Conservation (phyloP, 495 filamentous ascomycete species). For the Chaetomium tenue region DNA sequence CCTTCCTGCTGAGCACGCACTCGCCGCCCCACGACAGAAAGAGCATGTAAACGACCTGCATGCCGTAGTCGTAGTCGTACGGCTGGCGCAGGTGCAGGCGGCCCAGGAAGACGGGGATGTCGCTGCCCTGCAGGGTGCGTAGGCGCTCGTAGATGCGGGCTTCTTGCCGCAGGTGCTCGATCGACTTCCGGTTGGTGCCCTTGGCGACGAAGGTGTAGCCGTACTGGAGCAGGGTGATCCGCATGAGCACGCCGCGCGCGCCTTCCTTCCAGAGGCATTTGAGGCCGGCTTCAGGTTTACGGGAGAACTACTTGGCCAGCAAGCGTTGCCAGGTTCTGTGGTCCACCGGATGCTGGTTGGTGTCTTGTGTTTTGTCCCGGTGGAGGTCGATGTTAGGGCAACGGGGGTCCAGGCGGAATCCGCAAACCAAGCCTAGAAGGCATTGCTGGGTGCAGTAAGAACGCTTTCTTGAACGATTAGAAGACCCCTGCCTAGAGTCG, state of each 20-base stretch:
- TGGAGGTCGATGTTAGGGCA: constrained; percentile 30
- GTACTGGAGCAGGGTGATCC: constrained; percentile 39
- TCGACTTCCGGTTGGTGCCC: constrained; percentile 33
- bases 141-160: constrained; percentile 40
- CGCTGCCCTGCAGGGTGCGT: constrained; percentile 37
- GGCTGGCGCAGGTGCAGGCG: constrained; percentile 40
- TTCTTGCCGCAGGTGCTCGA: not conserved
- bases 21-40: constrained; percentile 45
- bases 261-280: constrained; percentile 21
- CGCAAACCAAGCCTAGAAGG: constrained; percentile 45
- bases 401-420: constrained; percentile 35
- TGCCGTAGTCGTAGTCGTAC: constrained; percentile 41
- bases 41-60: constrained; percentile 46
- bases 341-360: not conserved
- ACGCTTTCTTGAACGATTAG: not conserved
- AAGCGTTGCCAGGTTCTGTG: not conserved
- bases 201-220: constrained; percentile 53
- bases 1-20: not conserved
- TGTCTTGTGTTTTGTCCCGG: not conserved
- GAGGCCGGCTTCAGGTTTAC: constrained; percentile 29
- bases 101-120: constrained; percentile 46
- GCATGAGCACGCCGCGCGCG: constrained; percentile 40
- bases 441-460: constrained; percentile 50
- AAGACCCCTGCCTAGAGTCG: not conserved
- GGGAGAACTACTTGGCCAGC: constrained; percentile 26